Evolutionary conservation across 1,284 basidiomycete genomes (phyloP).

Genomic region (Phellinidium pouzarii): DNA sequence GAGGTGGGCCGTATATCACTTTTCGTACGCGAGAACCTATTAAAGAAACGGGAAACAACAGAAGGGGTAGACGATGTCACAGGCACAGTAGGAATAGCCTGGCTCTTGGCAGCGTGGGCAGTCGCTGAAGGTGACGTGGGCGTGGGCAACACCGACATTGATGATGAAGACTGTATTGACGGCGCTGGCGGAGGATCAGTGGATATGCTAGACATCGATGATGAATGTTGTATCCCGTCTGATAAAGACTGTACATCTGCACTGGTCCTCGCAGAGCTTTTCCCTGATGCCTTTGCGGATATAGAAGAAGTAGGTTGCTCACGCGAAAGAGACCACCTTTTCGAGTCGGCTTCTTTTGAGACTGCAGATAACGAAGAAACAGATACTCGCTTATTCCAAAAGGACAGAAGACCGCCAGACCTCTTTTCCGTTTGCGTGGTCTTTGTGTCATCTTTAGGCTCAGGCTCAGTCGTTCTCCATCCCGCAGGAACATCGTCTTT

Average conservation of each 20-base stretch:
- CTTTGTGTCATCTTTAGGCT: conserved; percentile 39
- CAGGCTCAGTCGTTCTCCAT: conserved; percentile 51
- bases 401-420: conserved; percentile 55
- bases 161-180: conserved; percentile 2
- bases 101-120: not conserved
- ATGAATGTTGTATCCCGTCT: conserved; percentile 6
- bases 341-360: not conserved
- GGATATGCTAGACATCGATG: conserved; percentile 9
- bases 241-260: conserved; percentile 23
- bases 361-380: conserved; percentile 15
- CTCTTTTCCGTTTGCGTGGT: conserved; percentile 38
- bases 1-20: conserved; percentile 28
- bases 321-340: conserved; percentile 8
- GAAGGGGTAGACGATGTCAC: conserved; percentile 13
- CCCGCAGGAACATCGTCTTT: conserved; percentile 55
- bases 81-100: not conserved
- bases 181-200: conserved; percentile 1
- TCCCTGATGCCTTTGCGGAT: conserved; percentile 3
- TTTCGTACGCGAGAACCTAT: conserved; percentile 51
- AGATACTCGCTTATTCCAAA: conserved; percentile 43
- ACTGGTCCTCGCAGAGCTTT: conserved; percentile 27
- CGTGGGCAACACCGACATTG: not conserved
- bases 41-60: conserved; percentile 23
- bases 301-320: not conserved
- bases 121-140: not conserved